phyloP scores from a whole-genome alignment of 1,139 yeast species.

The Ogataea hybrid region DNA sequence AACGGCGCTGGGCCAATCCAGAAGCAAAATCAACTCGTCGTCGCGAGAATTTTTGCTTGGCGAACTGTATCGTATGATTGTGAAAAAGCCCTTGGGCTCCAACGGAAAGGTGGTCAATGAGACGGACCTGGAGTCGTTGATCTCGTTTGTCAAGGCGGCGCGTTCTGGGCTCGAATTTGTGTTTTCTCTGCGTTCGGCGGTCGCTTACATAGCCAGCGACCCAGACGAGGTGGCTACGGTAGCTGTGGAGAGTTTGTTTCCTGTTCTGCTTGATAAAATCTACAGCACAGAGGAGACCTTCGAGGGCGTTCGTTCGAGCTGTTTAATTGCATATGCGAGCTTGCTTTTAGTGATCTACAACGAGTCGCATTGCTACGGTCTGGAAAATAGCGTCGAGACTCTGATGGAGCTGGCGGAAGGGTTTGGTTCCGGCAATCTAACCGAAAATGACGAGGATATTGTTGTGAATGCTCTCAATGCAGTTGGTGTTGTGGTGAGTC shows the following conservation, averaged over 20 bases:
- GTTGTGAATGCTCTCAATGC: constrained; percentile 49
- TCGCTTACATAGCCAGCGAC: constrained; percentile 46
- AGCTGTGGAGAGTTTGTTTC: constrained; percentile 41
- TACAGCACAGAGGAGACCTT: constrained; percentile 10
- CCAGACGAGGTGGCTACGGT: constrained; percentile 52
- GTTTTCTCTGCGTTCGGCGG: constrained; percentile 41
- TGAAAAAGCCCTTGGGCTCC: constrained; percentile 40
- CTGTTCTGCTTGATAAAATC: constrained; percentile 31
- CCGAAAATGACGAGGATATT: constrained; percentile 28
- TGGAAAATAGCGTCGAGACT: constrained; percentile 45
- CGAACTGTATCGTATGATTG: constrained; percentile 48
- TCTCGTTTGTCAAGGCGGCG: constrained; percentile 35
- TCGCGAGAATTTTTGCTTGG: constrained; percentile 53
- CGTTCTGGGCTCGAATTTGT: constrained; percentile 45
- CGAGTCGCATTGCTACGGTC: constrained; percentile 50
- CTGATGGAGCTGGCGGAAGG: constrained; percentile 49
- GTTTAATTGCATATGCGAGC: constrained; percentile 45
- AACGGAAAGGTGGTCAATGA: constrained; percentile 38
- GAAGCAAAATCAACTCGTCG: constrained; percentile 46
- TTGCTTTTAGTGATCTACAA: constrained; percentile 45
- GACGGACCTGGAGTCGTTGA: constrained; percentile 34
- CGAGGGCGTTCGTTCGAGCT: constrained; percentile 28
- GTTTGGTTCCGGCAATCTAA: constrained; percentile 28
- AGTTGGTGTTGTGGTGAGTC: constrained; percentile 44
- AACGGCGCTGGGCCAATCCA: constrained; percentile 38